Base-by-base conservation (phyloP, 805 yeast genomes). In the Candida caryicola region DNA sequence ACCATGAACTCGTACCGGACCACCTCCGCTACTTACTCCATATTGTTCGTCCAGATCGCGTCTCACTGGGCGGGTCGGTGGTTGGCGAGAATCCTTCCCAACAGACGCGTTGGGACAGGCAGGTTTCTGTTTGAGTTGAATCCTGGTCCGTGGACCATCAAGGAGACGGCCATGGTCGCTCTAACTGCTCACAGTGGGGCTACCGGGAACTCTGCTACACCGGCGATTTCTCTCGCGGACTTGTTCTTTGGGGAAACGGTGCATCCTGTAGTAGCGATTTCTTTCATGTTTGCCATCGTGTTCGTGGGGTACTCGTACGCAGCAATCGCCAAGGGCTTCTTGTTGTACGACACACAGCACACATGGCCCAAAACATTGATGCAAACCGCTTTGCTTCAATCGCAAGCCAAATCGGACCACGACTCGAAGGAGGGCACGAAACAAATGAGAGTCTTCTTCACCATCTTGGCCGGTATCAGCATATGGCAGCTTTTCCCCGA, bases 71-170 rank as follows among this genome's bases (percentile, higher is more conserved):
- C 64, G 2, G 79, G 79, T 1, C 60, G 65, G 37, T 69, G 67
- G 64, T 46, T 75, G 33, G 76, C 79, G 0, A 47, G 38, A 16
- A 53, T 49, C 0, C 54, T 76, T 3, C 81, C 81, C 0, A 36
- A 48, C 7, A 58, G 50, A 36, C 40, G 34, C 10, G 40, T 64
- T 5, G 36, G 35, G 10, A 9, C 48, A 4, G 47, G 52, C 4
- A 36, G 50, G 5, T 47, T 52, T 34, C 43, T 44, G 21, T 64
- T 73, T 44, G 59, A 59, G 37, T 47, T 72, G 35, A 75, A 76
- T 41, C 81, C 81, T 0, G 75, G 78, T 2, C 79, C 81, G 0
- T 76, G 79, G 79, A 57, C 76, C 4, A 66, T 76, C 30, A 74
- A 75, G 41, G 81, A 76, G 47, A 66, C 79, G 6, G 71, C 76